Conservation (phyloP, 306 rosid species). For the Casuarina glauca region DNA sequence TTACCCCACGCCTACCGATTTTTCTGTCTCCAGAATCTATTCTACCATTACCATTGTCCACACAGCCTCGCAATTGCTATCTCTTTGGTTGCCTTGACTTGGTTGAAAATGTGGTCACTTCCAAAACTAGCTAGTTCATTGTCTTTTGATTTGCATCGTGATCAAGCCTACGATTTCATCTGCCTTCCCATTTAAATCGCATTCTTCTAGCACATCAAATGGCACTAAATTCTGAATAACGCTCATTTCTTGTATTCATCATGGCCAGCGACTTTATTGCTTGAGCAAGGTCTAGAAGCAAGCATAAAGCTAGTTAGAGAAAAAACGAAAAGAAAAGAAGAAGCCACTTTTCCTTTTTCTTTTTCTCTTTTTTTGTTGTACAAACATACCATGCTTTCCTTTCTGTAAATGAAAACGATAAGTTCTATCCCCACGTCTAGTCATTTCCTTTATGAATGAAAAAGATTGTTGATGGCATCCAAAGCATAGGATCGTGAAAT, state of each 20-base stretch:
- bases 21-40: background rate
- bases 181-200: too few species aligned
- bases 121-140: too few species aligned
- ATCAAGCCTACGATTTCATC: too few species aligned
- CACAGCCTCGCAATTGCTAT: background rate
- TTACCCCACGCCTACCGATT: background rate
- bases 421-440: background rate
- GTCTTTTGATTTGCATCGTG: too few species aligned
- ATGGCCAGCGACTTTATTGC: too few species aligned
- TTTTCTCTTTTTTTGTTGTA: background rate
- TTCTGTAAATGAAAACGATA: background rate
- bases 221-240: too few species aligned
- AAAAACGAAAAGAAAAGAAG: background rate
- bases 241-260: too few species aligned
- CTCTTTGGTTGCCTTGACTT: background rate
- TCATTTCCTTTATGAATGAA: background rate
- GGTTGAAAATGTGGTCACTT: background rate
- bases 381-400: background rate
- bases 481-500: constrained; percentile 30
- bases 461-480: constrained; percentile 25
- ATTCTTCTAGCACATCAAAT: too few species aligned
- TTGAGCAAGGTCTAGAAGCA: too few species aligned
- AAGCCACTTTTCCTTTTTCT: background rate
- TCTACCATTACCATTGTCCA: background rate
- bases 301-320: background rate